Evolutionary conservation across 2,329 filamentous ascomycete genomes (phyloP), one percentile per base, ranked within the genome.

Genomic region (Pseudogymnoascus sp.): DNA sequence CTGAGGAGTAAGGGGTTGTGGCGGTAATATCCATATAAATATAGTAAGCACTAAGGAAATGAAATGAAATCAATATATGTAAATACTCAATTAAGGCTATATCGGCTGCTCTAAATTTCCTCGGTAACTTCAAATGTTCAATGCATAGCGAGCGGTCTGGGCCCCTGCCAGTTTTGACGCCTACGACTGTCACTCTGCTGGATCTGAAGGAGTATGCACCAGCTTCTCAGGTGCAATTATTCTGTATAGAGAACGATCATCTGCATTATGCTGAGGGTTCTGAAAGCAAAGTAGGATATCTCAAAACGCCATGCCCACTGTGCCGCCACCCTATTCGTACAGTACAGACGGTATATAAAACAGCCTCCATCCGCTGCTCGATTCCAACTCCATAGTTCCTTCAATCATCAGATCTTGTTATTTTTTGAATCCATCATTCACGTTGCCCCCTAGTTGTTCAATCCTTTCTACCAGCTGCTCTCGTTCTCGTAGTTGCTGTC

Each of bases 401-500:
- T 15, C 44, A 31, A 51, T 51, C 44, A 51, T 51, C 27, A 9
- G 15, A 31, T 51, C 44, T 31, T 51, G 44, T 51, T 44, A 61
- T 44, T 61, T 61, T 17, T 59, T 59, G 15, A 63, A 58, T 42
- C 65, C 66, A n/a, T 73, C 71, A 7, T 73, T 72, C 27, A 82
- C 75, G 5, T 73, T 72, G 1, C 80, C 80, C n/a, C 81, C 81
- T 63, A 78, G 72, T 61, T 72, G 76, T 65, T 83, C 80, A 61
- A 84, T 78, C 67, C 79, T 76, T 33, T 73, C 74, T 41, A 82
- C 75, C 55, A 83, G 70, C 59, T 75, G 74, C 58, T 77, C 74
- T 51, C 81, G 75, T 68, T 84, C 81, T 63, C 78, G 75, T 12
- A 84, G 67, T 64, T 82, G 75, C 63, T 77, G 69, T 13, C 77